These are phyloP conservation scores for Diaporthe sp. DNA, from an alignment of 2,329 filamentous ascomycete genomes.

Conservation along the genomic window DNA sequence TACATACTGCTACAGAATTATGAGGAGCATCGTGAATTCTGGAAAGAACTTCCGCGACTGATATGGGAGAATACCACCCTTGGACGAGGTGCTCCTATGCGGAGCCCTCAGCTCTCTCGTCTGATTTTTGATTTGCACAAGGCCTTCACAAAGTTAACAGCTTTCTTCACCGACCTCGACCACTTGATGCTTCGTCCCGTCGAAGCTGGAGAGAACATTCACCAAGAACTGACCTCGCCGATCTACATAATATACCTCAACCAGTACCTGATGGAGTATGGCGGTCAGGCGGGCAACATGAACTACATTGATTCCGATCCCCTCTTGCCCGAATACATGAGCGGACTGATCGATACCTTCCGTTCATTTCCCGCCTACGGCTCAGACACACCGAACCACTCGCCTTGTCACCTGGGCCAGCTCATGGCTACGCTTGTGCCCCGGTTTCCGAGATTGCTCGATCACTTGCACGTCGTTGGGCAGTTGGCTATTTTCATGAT, in stretches of 20 bases:
- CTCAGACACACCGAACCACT: constrained; percentile 52
- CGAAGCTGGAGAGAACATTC: constrained; percentile 47
- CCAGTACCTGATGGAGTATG: constrained; percentile 37
- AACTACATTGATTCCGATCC: constrained; percentile 43
- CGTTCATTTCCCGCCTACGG: constrained; percentile 47
- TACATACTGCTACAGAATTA: constrained; percentile 59
- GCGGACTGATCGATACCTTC: constrained; percentile 61
- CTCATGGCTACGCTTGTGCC: constrained; percentile 57
- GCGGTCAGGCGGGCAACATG: constrained; percentile 1
- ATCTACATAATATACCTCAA: constrained; percentile 60
- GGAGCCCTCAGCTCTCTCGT: constrained; percentile 48
- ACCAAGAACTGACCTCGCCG: constrained; percentile 58
- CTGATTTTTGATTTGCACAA: constrained; percentile 55
- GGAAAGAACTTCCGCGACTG: constrained; percentile 66
- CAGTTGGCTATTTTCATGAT: constrained; percentile 45
- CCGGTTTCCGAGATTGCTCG: constrained; percentile 62
- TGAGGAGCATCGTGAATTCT: constrained; percentile 62
- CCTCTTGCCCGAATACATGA: constrained; percentile 49
- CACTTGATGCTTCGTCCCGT: constrained; percentile 50
- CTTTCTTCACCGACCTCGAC: constrained; percentile 67
- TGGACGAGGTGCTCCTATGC: constrained; percentile 47
- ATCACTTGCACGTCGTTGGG: constrained; percentile 57
- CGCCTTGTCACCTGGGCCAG: constrained; percentile 59
- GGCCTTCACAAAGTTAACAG: constrained; percentile 64
- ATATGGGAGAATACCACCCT: constrained; percentile 50